A percentile compares a stretch with the other conserved stretches of the same genome.
Evolutionary conservation across 495 filamentous ascomycete genomes (phyloP).

Genomic region (Filosporella fistucella): DNA sequence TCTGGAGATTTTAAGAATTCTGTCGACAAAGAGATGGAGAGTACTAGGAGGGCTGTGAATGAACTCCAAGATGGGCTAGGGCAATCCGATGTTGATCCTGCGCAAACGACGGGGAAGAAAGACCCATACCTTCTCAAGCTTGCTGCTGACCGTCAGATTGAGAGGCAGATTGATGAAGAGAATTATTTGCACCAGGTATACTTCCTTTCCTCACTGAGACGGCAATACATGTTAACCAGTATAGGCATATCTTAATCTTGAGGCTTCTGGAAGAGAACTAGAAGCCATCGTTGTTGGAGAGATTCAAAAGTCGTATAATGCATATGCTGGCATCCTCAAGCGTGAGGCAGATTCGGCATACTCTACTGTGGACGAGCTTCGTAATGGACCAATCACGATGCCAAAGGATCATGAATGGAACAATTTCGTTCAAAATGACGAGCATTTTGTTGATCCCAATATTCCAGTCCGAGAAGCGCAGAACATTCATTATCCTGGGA

Average conservation of each 20-base stretch:
- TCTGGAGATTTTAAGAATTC: constrained; percentile 92
- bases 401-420: constrained; percentile 87
- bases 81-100: constrained; percentile 69
- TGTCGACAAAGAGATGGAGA: constrained; percentile 75
- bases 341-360: constrained; percentile 81
- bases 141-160: constrained; percentile 80
- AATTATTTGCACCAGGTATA: constrained; percentile 89
- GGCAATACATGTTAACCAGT: not conserved
- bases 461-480: constrained; percentile 73
- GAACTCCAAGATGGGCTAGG: constrained; percentile 76
- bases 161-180: constrained; percentile 91
- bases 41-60: constrained; percentile 64
- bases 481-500: constrained; percentile 90
- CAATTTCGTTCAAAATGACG: constrained; percentile 73
- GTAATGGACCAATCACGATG: constrained; percentile 79
- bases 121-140: constrained; percentile 88
- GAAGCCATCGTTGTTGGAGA: constrained; percentile 95
- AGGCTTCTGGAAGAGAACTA: constrained; percentile 88
- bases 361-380: constrained; percentile 73
- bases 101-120: constrained; percentile 71
- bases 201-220: constrained; percentile 21
- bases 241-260: constrained; percentile 93
- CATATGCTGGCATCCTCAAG: constrained; percentile 83
- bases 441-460: constrained; percentile 83
- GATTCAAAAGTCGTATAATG: constrained; percentile 95